Base-by-base conservation (phyloP, 2,329 filamentous ascomycete species). In the Byssoonygena ceratinophila region DNA sequence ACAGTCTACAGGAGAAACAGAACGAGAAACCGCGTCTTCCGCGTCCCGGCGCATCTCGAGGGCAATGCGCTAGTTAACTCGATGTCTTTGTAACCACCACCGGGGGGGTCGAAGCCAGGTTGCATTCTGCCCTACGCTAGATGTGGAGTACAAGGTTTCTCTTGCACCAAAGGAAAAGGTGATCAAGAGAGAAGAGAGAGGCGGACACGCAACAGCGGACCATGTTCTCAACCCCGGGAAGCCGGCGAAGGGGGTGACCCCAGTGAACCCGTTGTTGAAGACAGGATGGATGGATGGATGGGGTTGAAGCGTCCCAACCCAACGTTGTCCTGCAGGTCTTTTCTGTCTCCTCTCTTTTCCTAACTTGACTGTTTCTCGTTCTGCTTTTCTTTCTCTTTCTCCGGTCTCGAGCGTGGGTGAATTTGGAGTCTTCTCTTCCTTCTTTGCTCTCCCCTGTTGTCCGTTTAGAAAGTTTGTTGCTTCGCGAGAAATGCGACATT, bases 91-190 rank as follows among this genome's bases (percentile, higher is more conserved):
- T 40, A 40, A 23, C 37, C 37, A 40, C 23, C n/a, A n/a, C n/a
- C n/a, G n/a, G n/a, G n/a, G 34, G 34, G 16, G 37, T 40, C 2
- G 16, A 22, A 8, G 23, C 31, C 43, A 20, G 43, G 43, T 46
- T 46, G 43, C 43, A 46, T 46, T 32, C 43, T 32, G 43, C 43
- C 43, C 31, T 46, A 46, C 25, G 31, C 43, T 22, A 43, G 27
- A 4, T 16, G 43, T 46, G 25, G 43, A 46, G 43, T 46, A 20
- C 43, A 46, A 46, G 43, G 43, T 46, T 46, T 46, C 14, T 45
- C 4, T 32, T 46, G 43, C 43, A 27, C 3, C 16, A 32, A 45
- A n/a, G n/a, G n/a, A 45, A 45, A 18, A 2, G 16, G 18, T 37
- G 14, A 37, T 29, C 5, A 37, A 37, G 4, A 37, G 34, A 37